phyloP scores from a whole-genome alignment of 2,329 filamentous ascomycete genomes.

The Daldinia sp. region DNA sequence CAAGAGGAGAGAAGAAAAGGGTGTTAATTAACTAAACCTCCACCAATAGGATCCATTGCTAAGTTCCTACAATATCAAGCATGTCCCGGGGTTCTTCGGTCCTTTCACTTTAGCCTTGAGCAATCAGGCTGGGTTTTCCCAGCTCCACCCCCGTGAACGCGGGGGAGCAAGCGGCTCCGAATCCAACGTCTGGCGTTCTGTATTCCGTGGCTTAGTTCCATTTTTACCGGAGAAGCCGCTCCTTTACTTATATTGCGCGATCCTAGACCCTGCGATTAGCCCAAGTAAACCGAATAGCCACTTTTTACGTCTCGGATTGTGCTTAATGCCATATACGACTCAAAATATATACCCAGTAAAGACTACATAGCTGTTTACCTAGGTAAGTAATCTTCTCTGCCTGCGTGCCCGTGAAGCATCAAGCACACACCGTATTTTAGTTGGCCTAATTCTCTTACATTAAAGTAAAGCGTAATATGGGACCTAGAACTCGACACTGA shows the following conservation, averaged over 20 bases:
- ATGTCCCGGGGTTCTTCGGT: background rate
- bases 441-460: background rate
- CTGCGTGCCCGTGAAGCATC: background rate
- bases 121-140: constrained; percentile 1
- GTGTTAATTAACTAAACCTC: background rate
- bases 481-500: constrained; percentile 2
- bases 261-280: background rate
- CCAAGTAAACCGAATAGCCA: background rate
- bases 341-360: background rate
- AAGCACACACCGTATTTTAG: background rate
- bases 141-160: constrained; percentile 24
- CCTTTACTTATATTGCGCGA: background rate
- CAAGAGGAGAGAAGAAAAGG: background rate
- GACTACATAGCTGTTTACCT: background rate
- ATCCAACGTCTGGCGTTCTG: constrained; percentile 20
- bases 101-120: background rate
- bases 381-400: background rate
- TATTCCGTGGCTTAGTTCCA: constrained; percentile 26
- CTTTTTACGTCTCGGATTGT: background rate
- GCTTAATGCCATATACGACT: background rate
- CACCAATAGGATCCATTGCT: background rate
- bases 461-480: background rate
- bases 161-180: constrained; percentile 20
- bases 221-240: constrained; percentile 4
- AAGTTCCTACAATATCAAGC: background rate